phyloP scores from a whole-genome alignment of 495 filamentous ascomycete genomes.

The Cairneyella variabilis region DNA sequence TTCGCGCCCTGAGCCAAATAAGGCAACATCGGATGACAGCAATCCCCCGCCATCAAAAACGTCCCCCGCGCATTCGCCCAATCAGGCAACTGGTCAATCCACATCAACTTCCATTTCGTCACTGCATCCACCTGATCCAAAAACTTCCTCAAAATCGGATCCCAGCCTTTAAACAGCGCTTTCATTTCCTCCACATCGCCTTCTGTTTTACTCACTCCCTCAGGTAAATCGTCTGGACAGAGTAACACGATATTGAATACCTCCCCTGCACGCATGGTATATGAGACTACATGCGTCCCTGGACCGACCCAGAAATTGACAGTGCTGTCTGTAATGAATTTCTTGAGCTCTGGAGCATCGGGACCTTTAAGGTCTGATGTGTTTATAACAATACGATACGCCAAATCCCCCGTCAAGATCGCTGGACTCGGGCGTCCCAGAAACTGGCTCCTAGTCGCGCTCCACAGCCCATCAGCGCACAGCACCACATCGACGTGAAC shows the following conservation, averaged over 20 bases:
- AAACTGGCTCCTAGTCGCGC: constrained; percentile 39
- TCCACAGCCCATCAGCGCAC: constrained; percentile 55
- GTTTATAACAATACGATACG: constrained; percentile 55
- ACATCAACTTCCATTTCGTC: constrained; percentile 51
- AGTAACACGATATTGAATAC: constrained; percentile 58
- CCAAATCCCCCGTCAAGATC: constrained; percentile 54
- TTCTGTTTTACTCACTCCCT: constrained; percentile 35
- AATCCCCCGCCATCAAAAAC: constrained; percentile 51
- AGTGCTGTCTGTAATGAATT: constrained; percentile 45
- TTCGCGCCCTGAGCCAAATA: constrained; percentile 62
- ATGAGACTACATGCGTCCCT: constrained; percentile 51
- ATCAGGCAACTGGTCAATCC: constrained; percentile 32
- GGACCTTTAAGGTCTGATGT: constrained; percentile 43
- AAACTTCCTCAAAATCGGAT: constrained; percentile 45
- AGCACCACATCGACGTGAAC: constrained; percentile 48
- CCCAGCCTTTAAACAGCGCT: constrained; percentile 47
- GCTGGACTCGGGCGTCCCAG: constrained; percentile 39
- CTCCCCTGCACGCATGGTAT: constrained; percentile 46
- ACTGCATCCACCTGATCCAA: constrained; percentile 40
- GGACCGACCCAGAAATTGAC: constrained; percentile 73
- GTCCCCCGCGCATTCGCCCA: constrained; percentile 38
- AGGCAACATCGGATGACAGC: constrained; percentile 66
- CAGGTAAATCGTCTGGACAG: constrained; percentile 48
- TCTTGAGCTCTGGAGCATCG: constrained; percentile 38
- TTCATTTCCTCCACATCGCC: constrained; percentile 46